phyloP scores from a whole-genome alignment of 495 filamentous ascomycete genomes.

The Hypoxylon intermedium region DNA sequence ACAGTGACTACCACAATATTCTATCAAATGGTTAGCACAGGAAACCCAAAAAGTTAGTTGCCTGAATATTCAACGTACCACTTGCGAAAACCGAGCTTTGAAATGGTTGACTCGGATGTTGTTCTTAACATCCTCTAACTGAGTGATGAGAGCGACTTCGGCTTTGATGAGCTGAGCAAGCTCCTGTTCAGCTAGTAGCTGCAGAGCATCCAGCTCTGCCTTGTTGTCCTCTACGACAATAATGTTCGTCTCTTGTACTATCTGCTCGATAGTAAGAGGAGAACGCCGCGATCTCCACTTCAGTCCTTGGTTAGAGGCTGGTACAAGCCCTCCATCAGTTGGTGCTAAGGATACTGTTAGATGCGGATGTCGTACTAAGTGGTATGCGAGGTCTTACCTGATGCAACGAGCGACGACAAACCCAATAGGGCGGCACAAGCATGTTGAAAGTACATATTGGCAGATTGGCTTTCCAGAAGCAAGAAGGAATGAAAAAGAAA shows the following conservation, averaged over 20 bases:
- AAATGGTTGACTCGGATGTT: slow-evolving; percentile 50
- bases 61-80: slow-evolving; percentile 30
- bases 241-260: slow-evolving; percentile 41
- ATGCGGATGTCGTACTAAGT: not conserved
- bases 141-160: slow-evolving; percentile 41
- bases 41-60: not conserved
- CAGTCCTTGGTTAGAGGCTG: slow-evolving; percentile 23
- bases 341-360: slow-evolving; percentile 37
- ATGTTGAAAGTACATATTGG: slow-evolving; percentile 41
- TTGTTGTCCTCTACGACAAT: slow-evolving; percentile 41
- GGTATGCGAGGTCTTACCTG: slow-evolving; percentile 33
- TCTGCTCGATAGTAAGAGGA: slow-evolving; percentile 38
- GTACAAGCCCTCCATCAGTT: slow-evolving; percentile 14
- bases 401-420: slow-evolving; percentile 38
- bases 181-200: slow-evolving; percentile 43
- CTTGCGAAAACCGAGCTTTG: slow-evolving; percentile 43
- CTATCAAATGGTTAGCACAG: slow-evolving; percentile 29
- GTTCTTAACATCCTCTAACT: slow-evolving; percentile 47
- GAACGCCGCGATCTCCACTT: slow-evolving; percentile 37
- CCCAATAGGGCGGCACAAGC: slow-evolving; percentile 41
- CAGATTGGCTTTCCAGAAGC: slow-evolving; percentile 37
- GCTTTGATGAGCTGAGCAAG: slow-evolving; percentile 46
- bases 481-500: slow-evolving; percentile 35
- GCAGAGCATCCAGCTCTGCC: slow-evolving; percentile 41
- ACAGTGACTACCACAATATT: slow-evolving; percentile 48